Evolutionary conservation across 176 grass and related monocot genomes (phyloP).

Genomic region (Carex myosuroides): DNA sequence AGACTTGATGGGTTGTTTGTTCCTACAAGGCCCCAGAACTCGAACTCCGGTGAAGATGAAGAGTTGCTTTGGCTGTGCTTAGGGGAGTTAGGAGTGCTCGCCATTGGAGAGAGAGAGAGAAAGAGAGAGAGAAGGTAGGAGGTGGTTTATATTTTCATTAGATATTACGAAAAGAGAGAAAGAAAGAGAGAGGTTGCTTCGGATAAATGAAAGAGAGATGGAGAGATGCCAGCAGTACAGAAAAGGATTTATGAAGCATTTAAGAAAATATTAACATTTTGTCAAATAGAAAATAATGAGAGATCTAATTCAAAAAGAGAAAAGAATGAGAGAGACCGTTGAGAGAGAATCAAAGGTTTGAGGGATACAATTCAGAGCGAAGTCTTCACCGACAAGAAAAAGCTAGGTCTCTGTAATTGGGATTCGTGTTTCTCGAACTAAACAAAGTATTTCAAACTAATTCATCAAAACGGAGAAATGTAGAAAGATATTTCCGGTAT

Average conservation of each 20-base stretch:
- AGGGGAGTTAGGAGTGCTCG: background rate
- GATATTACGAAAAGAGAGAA: background rate
- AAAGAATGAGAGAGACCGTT: conserved; percentile 9
- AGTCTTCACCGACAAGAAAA: background rate
- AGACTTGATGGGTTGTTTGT: conserved; percentile 39
- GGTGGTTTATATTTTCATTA: background rate
- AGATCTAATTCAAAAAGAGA: background rate
- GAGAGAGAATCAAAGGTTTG: background rate
- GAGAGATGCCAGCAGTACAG: conserved; percentile 3
- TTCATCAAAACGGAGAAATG: background rate
- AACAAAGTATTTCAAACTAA: background rate
- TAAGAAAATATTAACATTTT: background rate
- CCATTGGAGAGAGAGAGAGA: background rate
- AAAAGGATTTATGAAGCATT: background rate
- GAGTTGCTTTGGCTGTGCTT: conserved; percentile 5
- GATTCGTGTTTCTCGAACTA: background rate
- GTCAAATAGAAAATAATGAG: background rate
- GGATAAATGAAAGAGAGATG: background rate
- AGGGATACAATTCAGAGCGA: background rate
- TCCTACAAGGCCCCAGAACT: conserved; percentile 81
- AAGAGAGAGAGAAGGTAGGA: background rate
- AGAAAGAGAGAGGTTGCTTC: background rate
- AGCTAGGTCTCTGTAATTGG: background rate
- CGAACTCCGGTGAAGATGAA: conserved; percentile 74
- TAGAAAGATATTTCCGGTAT: background rate